Base-by-base conservation (phyloP, 106 monocot genomes). In the Amphibolis antarctica region DNA sequence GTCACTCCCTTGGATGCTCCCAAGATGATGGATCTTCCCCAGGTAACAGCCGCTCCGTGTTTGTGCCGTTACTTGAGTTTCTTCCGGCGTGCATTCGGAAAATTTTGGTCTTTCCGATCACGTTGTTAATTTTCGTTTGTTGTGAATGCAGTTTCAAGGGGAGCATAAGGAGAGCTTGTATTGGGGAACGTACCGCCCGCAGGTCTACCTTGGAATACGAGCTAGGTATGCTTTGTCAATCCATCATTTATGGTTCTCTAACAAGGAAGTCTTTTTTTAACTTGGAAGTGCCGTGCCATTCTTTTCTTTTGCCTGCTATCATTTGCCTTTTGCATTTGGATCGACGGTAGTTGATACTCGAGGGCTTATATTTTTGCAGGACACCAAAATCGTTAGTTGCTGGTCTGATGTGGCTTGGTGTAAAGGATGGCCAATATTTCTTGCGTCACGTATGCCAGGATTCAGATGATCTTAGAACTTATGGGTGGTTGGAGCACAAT, bases 321-420 rank as follows among this genome's bases (percentile, higher is more conserved):
- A 36, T 36, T 36, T 36, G 36, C 36, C 7, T 36, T 4, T 4
- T 36, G 36, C 36, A 36, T 36, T 53, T 53, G 21, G 7, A 10
- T 51, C 50, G 10, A 22, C 11, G 53, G 9, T 53, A 53, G 53
- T 24, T 57, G 27, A 57, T 28, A 57, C 26, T 25, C 28, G 57
- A 28, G 17, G 18, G 5, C 13, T 58, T 29, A 6, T 4, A 28
- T 13, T 10, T 49, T 24, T 71, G 44, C 77, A 90, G 90, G 78
- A 98, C 82, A 10, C 82, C 90, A 18, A 64, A 42, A 30, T 98
- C 96, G 10, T 57, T 98, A 53, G 76, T 90, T 78, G 86, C 82
- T 74, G 96, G 96, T 47, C 57, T 98, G 53, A 98, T 98, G 96
- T 98, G 96, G 96, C 62, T 98, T 66, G 90, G 90, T 56, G 76